Base-by-base conservation (phyloP, 345 rosid genomes). In the Camelina laxa region DNA sequence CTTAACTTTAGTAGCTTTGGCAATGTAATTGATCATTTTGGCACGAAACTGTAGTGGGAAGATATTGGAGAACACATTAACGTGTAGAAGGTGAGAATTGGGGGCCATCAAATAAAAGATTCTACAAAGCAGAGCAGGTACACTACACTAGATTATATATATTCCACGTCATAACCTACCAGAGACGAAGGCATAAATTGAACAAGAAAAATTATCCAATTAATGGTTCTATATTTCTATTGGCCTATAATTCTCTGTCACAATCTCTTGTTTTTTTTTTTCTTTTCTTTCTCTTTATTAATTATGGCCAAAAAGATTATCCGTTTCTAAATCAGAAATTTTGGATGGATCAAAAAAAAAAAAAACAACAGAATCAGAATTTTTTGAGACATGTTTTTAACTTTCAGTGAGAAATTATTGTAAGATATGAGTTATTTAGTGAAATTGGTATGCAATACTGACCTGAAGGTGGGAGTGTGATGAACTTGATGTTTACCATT, bases 391-490 rank as follows among this genome's bases (percentile, higher is more conserved):
- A 42, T 27, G 1, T n/a, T n/a, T n/a, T n/a, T n/a, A n/a, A n/a
- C n/a, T 4, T 19, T 2, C 6, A 0, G 11, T 27, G 63, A 65
- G 41, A 33, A 12, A 45, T 4, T 3, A 56, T 17, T 33, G 9
- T 13, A 35, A 33, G 15, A 70, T 36, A 48, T 49, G 33, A 63
- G 41, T 31, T 42, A 8, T 42, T n/a, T 45, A 27, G 44, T 60
- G 41, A 70, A 36, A 47, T 42, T 42, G 42, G 75, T 45, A 57
- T 36, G 61, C 39, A 56, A 71, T 14, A 49, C 78, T 58, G 42
- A 91, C 97, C 93, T 88, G 84, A 91, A 85, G 33, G 57, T 55
- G 33, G 89, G 75, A 35, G 94, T 85, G 84, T 91, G 89, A 64
- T 82, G 82, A 35, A 93, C 83, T 70, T 85, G 89, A 27, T 87